Evolutionary conservation across 2,329 filamentous ascomycete species (phyloP).

Genomic region (Diplodia corticola): DNA sequence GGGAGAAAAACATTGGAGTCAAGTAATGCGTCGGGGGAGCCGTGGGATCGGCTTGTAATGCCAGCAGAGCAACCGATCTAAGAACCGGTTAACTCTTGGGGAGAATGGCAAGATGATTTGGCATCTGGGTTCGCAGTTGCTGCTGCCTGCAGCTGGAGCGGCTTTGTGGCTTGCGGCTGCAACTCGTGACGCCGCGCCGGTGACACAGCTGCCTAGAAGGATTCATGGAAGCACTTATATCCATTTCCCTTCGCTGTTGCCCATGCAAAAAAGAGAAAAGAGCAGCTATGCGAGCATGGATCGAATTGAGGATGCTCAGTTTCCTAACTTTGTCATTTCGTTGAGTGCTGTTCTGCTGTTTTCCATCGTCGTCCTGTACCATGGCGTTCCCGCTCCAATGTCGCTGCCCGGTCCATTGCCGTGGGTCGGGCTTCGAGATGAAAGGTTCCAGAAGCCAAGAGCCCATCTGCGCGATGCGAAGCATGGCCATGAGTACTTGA

Average conservation of each 20-base stretch:
- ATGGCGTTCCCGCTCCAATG: background rate
- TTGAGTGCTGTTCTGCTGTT: background rate
- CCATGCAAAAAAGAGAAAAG: background rate
- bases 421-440: slow-evolving; percentile 15
- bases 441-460: slow-evolving; percentile 7
- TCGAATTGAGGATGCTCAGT: background rate
- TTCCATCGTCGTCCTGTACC: background rate
- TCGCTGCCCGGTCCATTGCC: background rate
- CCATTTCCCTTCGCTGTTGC: too few relatives aligned
- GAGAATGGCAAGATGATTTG: too few relatives aligned
- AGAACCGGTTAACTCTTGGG: too few relatives aligned
- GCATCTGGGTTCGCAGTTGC: background rate
- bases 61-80: too few relatives aligned
- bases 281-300: background rate
- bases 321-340: background rate
- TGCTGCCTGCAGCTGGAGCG: background rate
- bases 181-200: background rate
- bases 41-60: too few relatives aligned
- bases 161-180: background rate
- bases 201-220: background rate
- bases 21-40: background rate
- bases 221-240: background rate
- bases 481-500: background rate
- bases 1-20: background rate
- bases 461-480: slow-evolving; percentile 16